Percentiles rank a stretch among this genome's conserved stretches.
phyloP scores from a whole-genome alignment of 768 basidiomycete species.

The Zangia roseola region DNA sequence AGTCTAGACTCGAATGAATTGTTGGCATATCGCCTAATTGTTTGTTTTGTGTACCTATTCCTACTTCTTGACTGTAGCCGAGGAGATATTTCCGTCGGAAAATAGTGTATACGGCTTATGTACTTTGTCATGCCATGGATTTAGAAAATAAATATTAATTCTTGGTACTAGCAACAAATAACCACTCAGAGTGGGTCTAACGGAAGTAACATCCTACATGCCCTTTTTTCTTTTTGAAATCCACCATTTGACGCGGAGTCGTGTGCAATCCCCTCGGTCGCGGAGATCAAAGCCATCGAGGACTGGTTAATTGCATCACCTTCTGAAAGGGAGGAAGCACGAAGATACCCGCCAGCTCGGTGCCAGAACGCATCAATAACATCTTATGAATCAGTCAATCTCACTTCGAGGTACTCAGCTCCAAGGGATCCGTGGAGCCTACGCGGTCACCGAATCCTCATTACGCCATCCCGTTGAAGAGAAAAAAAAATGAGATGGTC shows the following conservation, averaged over 20 bases:
- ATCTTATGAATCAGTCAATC: background rate
- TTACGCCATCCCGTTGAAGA: constrained; percentile 1
- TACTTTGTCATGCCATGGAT: background rate
- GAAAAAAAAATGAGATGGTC: background rate
- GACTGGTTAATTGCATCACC: constrained; percentile 8
- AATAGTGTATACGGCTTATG: constrained; percentile 16
- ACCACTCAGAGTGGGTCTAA: constrained; percentile 16
- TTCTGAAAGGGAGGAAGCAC: background rate
- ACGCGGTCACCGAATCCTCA: background rate
- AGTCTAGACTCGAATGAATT: constrained; percentile 9
- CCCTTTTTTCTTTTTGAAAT: constrained; percentile 7
- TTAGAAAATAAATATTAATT: constrained; percentile 8
- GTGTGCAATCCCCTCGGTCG: constrained; percentile 13
- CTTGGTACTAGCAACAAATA: constrained; percentile 5
- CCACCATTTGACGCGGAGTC: constrained; percentile 8
- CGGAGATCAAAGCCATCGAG: constrained; percentile 29
- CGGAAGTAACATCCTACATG: constrained; percentile 25
- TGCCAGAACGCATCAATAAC: constrained; percentile 8
- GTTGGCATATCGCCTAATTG: constrained; percentile 23
- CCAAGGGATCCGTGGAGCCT: constrained; percentile 29
- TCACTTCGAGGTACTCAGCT: constrained; percentile 2
- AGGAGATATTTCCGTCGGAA: constrained; percentile 17
- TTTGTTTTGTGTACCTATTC: constrained; percentile 15
- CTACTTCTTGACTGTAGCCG: constrained; percentile 30
- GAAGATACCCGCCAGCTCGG: background rate